Evolutionary conservation across 1,284 basidiomycete genomes (phyloP).

Genomic region (Cronartium quercuum): DNA sequence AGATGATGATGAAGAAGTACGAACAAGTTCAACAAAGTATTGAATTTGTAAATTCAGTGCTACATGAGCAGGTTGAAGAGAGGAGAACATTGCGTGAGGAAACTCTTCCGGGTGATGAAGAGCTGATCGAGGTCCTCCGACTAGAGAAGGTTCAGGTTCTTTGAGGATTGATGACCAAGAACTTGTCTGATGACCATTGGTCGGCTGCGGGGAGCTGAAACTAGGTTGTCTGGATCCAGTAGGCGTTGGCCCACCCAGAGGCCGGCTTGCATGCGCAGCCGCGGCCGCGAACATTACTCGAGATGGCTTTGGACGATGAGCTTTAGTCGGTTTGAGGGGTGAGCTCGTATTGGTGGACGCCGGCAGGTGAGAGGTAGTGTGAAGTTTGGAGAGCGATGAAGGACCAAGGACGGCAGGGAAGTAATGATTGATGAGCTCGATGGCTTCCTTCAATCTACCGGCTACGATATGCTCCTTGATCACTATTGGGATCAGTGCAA

Average conservation of each 20-base stretch:
- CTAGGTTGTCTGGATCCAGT: slow-evolving; percentile 9
- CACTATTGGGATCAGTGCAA: slow-evolving; percentile 1
- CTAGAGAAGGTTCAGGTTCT: neutral
- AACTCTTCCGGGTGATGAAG: slow-evolving; percentile 4
- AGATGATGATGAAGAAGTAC: slow-evolving; percentile 52
- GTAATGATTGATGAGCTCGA: slow-evolving; percentile 18
- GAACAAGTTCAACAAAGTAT: slow-evolving; percentile 71
- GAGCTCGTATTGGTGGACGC: neutral
- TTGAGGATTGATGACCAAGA: neutral
- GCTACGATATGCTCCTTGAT: slow-evolving; percentile 30
- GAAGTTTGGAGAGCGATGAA: neutral
- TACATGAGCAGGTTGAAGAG: slow-evolving; percentile 63
- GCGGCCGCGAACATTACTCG: slow-evolving; percentile 2
- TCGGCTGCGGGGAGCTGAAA: neutral
- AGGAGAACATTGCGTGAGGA: slow-evolving; percentile 39
- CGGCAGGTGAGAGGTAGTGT: neutral
- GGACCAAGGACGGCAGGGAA: slow-evolving; percentile 26
- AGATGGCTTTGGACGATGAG: slow-evolving; percentile 5
- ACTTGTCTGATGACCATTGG: neutral
- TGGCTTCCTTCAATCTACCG: slow-evolving; percentile 30
- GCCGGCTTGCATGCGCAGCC: slow-evolving; percentile 6
- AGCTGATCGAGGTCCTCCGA: neutral
- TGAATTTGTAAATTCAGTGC: slow-evolving; percentile 74
- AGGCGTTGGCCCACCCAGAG: slow-evolving; percentile 14
- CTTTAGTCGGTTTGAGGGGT: neutral